These are phyloP conservation scores for Fraxinus floribunda DNA, from an alignment of 305 asterid genomes.

Conservation along the genomic window DNA sequence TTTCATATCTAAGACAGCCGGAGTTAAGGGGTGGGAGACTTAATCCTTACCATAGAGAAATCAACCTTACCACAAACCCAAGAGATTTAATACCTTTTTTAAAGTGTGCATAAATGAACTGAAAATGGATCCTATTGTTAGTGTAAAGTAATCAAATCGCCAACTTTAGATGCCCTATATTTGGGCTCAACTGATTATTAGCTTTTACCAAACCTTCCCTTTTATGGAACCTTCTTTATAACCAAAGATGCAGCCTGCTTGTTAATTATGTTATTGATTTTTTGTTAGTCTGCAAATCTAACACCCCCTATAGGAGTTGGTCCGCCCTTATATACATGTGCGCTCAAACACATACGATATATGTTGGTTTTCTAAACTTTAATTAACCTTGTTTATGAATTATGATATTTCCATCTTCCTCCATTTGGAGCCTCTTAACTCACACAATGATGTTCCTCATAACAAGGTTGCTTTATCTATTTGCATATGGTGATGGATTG, in stretches of 20 bases:
- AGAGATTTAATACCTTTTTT: neutral
- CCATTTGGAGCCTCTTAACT: neutral
- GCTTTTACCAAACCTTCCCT: slow-evolving; percentile 7
- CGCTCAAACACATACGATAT: neutral
- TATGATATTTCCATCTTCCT: neutral
- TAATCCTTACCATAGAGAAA: neutral
- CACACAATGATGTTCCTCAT: neutral
- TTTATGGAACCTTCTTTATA: neutral
- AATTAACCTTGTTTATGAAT: neutral
- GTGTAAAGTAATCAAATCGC: slow-evolving; percentile 5
- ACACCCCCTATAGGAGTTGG: neutral
- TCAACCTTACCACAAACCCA: neutral
- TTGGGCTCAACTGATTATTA: neutral
- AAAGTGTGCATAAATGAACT: slow-evolving; percentile 3
- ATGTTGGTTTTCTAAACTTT: neutral
- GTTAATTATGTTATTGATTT: neutral
- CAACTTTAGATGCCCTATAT: neutral
- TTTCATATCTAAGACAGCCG: slow-evolving; percentile 7
- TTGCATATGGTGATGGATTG: neutral
- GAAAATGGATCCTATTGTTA: neutral
- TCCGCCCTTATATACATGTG: neutral
- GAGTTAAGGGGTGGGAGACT: neutral
- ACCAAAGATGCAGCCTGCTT: neutral
- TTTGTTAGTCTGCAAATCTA: slow-evolving; percentile 2
- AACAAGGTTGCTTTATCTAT: neutral